Base-by-base conservation (phyloP, 2,329 filamentous ascomycete genomes). In the Ceratocystiopsis minuta region DNA sequence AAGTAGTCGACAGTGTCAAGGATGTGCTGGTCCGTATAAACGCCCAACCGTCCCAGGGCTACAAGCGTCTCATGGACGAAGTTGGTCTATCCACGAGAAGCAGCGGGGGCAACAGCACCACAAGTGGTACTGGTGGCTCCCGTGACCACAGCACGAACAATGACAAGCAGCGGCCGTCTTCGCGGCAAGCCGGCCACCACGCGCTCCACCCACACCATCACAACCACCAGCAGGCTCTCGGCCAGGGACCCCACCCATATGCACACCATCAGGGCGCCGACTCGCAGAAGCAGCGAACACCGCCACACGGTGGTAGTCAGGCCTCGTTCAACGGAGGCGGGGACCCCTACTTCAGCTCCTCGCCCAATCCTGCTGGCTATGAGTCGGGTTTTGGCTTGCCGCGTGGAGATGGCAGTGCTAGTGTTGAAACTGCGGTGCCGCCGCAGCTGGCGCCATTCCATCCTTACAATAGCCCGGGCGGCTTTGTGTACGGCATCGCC, bases 21-120 rank as follows among this genome's bases (percentile, higher is more conserved):
- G 84, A 77, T 52, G 86, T 96, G 34, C 70, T 98, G 32, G 63
- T 88, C 32, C 80, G 81, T 53, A 79, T 96, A 60, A 95, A 95
- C 64, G 88, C 86, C 6, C 84, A 93, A 54, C 85, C 90, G 15
- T 81, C 79, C 47, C 90, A 96, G 62, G 90, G 90, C 41, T 98
- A 98, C 66, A 98, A 96, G 69, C 80, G 90, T 41, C 65, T 98
- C 46, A 98, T 98, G 90, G 90, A 98, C 54, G 90, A 98, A 57
- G 90, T 98, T 51, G 87, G 88, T 46, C 64, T 98, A 34, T 92
- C 88, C 6, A 80, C 75, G 24, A 64, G 76, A 36, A 60, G 56
- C 37, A 50, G 53, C 31, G 43, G 42, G 4, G 57, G 59, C 32
- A 33, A 15, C 32, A 33, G 32, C 32, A 28, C 24, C 24, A 28